Percentiles rank a stretch among this genome's conserved stretches.
Evolutionary conservation across 768 basidiomycete species (phyloP).

Genomic region (Lactarius evosmus): DNA sequence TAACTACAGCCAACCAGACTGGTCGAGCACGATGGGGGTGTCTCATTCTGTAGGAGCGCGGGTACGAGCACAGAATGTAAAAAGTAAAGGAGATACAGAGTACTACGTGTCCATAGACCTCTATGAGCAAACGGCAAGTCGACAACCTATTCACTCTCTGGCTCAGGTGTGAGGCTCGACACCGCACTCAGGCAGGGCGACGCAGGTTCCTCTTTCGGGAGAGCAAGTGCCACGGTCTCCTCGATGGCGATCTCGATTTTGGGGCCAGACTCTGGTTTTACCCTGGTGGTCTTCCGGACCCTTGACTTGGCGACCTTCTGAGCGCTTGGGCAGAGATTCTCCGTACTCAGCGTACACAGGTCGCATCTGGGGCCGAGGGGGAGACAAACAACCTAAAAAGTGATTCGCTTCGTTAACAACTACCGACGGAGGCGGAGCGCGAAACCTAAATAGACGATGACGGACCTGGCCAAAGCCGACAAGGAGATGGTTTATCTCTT

Average conservation of each 20-base stretch:
- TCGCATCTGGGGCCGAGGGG: constrained; percentile 66
- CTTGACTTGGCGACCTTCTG: constrained; percentile 32
- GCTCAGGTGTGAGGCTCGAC: constrained; percentile 20
- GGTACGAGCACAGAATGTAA: not conserved
- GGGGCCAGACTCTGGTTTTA: constrained; percentile 32
- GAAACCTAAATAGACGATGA: not conserved
- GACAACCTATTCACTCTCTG: constrained; percentile 11
- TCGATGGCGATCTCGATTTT: constrained; percentile 43
- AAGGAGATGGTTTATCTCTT: constrained; percentile 74
- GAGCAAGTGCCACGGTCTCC: constrained; percentile 18
- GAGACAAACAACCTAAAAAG: constrained; percentile 62
- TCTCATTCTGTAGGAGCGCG: not conserved
- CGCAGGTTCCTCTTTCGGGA: constrained; percentile 10
- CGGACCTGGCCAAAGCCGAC: constrained; percentile 84
- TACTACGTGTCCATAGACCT: not conserved
- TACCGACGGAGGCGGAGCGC: not conserved
- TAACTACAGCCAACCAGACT: too few species aligned
- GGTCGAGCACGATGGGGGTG: too few species aligned
- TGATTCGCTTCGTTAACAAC: not conserved
- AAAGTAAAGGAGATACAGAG: not conserved
- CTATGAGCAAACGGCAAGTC: not conserved
- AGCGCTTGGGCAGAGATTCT: constrained; percentile 67
- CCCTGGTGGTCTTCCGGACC: constrained; percentile 11
- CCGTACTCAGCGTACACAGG: constrained; percentile 53
- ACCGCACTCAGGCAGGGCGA: constrained; percentile 10